Evolutionary conservation across 2,329 filamentous ascomycete genomes (phyloP), one percentile per base, ranked within the genome.

Genomic region (Calonectria honghensis): DNA sequence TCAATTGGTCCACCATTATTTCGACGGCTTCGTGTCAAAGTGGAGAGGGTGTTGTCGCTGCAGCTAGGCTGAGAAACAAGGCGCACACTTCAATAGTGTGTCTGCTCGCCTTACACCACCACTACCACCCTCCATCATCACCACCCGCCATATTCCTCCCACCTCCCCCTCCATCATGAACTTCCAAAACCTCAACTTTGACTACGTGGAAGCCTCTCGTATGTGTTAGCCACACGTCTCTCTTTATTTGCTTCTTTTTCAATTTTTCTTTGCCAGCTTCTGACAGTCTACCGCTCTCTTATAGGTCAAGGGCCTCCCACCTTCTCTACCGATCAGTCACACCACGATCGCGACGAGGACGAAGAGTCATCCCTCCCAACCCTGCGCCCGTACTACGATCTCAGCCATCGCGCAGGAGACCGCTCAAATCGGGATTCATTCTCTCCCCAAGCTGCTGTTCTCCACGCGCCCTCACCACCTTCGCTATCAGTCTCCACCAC

Each of bases 401-500:
- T 80, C 41, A 76, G 75, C 59, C 79, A 80, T 20, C 79, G 79
- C 32, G 72, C 76, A 75, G 77, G 64, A 45, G 66, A 69, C 39
- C 57, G 73, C 59, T 77, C 79, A 16, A 77, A 77, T 71, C 76
- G 73, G 57, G 77, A 72, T 27, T 85, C 83, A 20, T 76, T 80
- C 32, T 85, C 85, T 24, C 82, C 86, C 20, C 85, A 86, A 48
- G 83, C 83, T 32, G 78, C 73, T 71, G 80, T 76, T 70, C 82
- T 76, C 73, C 83, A 81, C 77, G 84, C 84, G 1, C 86, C 86
- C 1, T 85, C 87, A 24, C 87, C 85, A 41, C 85, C 85, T 13
- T 83, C 84, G 37, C 79, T 83, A 18, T 81, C 81, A 27, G 78
- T 82, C 37, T 86, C 87, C 41, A 79, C 82, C 35, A 76, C 84